These are phyloP conservation scores for Pythium grandisporangium DNA, from an alignment of 352 stramenopile genomes.

Conservation along the genomic window DNA sequence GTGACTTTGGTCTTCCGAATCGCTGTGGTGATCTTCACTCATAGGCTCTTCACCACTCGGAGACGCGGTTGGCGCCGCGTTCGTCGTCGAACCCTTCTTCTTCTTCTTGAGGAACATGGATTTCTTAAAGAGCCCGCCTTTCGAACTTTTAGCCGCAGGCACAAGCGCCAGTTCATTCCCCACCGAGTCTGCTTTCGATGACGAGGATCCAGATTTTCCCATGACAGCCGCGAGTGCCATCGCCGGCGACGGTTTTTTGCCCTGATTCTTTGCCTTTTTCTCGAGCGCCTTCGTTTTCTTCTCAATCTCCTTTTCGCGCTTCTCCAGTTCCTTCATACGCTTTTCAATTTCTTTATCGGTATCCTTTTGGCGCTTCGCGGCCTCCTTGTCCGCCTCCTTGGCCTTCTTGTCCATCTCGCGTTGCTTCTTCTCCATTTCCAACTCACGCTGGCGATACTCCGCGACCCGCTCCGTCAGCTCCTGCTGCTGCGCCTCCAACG, in stretches of 20 bases:
- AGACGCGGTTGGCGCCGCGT: no score
- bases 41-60: no score
- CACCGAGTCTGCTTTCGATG: no score
- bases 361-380: conserved; percentile 4
- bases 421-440: conserved; percentile 3
- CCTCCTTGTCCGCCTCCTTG: conserved; percentile 5
- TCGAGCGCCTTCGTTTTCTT: conserved; percentile 9
- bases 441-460: conserved; percentile 4
- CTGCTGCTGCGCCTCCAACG: neutral
- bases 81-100: no score
- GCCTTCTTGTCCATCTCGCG: conserved; percentile 3
- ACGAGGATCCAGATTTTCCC: no score
- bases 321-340: conserved; percentile 10
- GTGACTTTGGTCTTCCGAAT: no score
- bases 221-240: no score
- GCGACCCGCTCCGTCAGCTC: conserved; percentile 5
- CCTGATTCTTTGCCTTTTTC: conserved; percentile 7
- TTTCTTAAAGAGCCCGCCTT: no score
- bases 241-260: conserved; percentile 9
- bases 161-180: no score
- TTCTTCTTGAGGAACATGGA: neutral
- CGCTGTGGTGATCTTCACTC: no score
- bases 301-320: conserved; percentile 10
- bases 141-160: no score
- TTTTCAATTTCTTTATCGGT: conserved; percentile 5